Evolutionary conservation across 805 yeast genomes (phyloP).

Genomic region (Osmozyma mogii): DNA sequence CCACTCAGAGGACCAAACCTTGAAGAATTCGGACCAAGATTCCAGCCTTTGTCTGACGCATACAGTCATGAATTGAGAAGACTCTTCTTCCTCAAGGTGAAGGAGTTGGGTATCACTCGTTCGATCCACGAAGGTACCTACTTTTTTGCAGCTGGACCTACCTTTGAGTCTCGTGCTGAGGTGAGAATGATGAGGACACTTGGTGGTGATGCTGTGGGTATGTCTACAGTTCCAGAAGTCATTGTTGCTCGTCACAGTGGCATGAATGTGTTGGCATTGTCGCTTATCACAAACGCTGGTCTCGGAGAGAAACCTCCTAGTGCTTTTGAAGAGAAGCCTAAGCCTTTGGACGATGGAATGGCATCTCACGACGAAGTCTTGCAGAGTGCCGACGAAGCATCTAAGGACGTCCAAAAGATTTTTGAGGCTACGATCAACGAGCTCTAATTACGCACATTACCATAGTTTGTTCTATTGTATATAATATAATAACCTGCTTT

Average conservation of each 20-base stretch:
- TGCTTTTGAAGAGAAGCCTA: constrained; percentile 48
- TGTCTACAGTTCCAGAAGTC: constrained; percentile 97
- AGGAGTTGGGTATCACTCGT: constrained; percentile 42
- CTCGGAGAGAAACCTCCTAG: constrained; percentile 63
- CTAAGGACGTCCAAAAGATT: constrained; percentile 67
- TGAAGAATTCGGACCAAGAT: constrained; percentile 75
- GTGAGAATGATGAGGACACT: constrained; percentile 58
- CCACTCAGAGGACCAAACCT: constrained; percentile 85
- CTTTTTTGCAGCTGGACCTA: constrained; percentile 83
- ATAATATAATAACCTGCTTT: not conserved
- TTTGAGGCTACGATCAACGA: constrained; percentile 54
- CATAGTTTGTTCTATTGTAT: constrained; percentile 2
- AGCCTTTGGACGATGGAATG: constrained; percentile 57
- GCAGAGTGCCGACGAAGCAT: constrained; percentile 72
- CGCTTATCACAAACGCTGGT: constrained; percentile 80
- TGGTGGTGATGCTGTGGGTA: constrained; percentile 95
- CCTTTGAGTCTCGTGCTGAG: constrained; percentile 90
- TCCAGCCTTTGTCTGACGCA: constrained; percentile 83
- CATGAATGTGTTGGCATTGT: constrained; percentile 72
- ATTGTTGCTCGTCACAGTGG: constrained; percentile 87
- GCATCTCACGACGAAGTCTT: constrained; percentile 92
- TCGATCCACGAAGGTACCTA: constrained; percentile 81
- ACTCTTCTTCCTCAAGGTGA: constrained; percentile 47
- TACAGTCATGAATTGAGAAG: constrained; percentile 69
- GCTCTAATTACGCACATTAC: constrained; percentile 13